Evolutionary conservation across 2,329 filamentous ascomycete genomes (phyloP).

Genomic region (Amphichorda felina): DNA sequence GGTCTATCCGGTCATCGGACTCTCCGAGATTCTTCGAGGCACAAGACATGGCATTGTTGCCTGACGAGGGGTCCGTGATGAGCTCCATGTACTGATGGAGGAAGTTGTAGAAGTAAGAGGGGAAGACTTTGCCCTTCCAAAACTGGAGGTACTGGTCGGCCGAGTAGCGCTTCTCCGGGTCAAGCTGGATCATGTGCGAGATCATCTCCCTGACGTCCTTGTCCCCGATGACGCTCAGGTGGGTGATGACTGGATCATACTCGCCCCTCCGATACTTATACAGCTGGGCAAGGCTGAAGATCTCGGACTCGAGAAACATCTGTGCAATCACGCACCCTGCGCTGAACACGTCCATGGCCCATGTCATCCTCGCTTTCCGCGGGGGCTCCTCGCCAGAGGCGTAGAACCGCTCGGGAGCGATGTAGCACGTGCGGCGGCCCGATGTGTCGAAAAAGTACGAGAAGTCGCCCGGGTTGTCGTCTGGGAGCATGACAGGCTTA

Average conservation of each 20-base stretch:
- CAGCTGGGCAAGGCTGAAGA: constrained; percentile 94
- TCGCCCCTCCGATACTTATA: constrained; percentile 90
- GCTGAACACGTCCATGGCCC: constrained; percentile 99
- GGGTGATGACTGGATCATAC: constrained; percentile 74
- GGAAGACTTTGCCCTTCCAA: constrained; percentile 86
- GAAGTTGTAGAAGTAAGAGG: constrained; percentile 94
- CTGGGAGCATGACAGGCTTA: constrained; percentile 86
- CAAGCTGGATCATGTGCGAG: constrained; percentile 88
- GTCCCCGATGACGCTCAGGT: constrained; percentile 79
- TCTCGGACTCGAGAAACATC: constrained; percentile 84
- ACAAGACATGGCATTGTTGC: constrained; percentile 58
- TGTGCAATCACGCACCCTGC: constrained; percentile 94
- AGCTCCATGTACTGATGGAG: constrained; percentile 96
- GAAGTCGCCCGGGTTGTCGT: constrained; percentile 95
- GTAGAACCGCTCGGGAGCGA: constrained; percentile 88
- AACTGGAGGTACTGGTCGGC: constrained; percentile 91
- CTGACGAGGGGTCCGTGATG: constrained; percentile 81
- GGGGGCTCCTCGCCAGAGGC: constrained; percentile 55
- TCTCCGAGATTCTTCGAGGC: constrained; percentile 63
- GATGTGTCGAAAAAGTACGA: constrained; percentile 97
- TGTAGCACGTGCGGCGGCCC: constrained; percentile 81
- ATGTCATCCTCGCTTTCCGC: constrained; percentile 49
- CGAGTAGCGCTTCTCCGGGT: constrained; percentile 83
- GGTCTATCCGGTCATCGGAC: constrained; percentile 86
- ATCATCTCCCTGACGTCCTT: constrained; percentile 80